Base-by-base conservation (phyloP, 352 stramenopile species). In the Phytophthora pini region DNA sequence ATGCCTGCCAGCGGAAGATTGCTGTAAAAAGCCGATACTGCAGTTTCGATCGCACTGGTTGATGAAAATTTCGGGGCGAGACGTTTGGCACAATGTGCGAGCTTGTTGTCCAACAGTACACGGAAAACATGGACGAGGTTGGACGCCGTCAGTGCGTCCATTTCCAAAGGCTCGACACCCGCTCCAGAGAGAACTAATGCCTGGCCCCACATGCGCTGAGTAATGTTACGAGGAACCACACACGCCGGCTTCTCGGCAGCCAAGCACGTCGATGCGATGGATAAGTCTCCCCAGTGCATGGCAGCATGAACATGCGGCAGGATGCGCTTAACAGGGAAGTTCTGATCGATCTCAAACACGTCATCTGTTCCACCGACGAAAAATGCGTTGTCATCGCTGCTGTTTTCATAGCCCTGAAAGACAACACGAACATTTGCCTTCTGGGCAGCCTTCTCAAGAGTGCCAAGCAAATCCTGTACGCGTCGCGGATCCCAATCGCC, bases 1-100 rank as follows among this genome's bases (percentile, higher is more conserved):
- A 94, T 94, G 1, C 76, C 76, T 51, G 68, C 56, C 5, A 93
- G 29, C 2, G 87, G 87, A 20, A 94, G 47, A 49, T 87, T 82
- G 15, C 63, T 77, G 52, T 94, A 91, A 56, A 94, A 82, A 2
- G 78, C 65, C 11, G 61, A 68, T 31, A 92, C 87, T 34, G 76
- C 74, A 15, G 63, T 69, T 13, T 90, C 72, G 15, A 88, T 65
- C 15, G 82, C 84, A 8, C 46, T 51, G 3, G 54, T 29, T 10
- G 74, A 65, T 8, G 79, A 84, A 32, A 84, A 77, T n/a, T 76
- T 77, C 22, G 59, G 29, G 7, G 72, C 65, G 12, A 91, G 29
- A 5, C 68, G 69, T 24, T 73, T 79, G 5, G 80, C 84, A 24
- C 74, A 80, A 24, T 72, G 57, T 3, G 45, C 11, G 31, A 88